Evolutionary conservation across 2,329 filamentous ascomycete genomes (phyloP), one percentile per base, ranked within the genome.

Genomic region (Xylariomycetidae sp.): DNA sequence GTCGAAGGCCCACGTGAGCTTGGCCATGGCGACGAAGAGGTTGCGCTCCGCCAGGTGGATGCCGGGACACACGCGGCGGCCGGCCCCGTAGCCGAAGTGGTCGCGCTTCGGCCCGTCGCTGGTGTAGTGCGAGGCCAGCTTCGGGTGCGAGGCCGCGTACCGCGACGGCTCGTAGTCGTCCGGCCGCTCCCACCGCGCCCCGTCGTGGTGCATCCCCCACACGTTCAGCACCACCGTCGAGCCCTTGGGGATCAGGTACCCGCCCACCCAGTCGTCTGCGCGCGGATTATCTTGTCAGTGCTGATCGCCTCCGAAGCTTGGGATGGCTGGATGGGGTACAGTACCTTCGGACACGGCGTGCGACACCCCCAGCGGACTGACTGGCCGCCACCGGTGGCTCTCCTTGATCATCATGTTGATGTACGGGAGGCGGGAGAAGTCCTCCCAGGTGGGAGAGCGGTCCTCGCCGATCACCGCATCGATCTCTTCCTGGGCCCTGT

Each of bases 21-120:
- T 59, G 0, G 63, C 49, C 10, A 62, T 49, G 22, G 45, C 50
- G 1, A 61, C 26, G 37, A 58, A 63, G 13, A 70, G 48, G 16
- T 56, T 65, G 5, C 65, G 58, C 47, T 72, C 68, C 3, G 67
- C 65, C 5, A 74, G 55, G 36, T 72, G 64, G 10, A 68, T 65
- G 0, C 68, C 68, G 0, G 60, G 61, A 39, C 68, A 71, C 16
- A 71, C 61, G 6, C 68, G 60, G 1, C 68, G 56, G 1, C 68
- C 68, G 10, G 56, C 58, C 4, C 67, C 67, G 44, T 68, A 72
- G 3, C 56, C 56, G 39, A 65, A 72, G 42, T 71, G 67, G 37
- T 65, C 60, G 6, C 60, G 56, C 5, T 41, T 35, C 8, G 35
- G 30, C 12, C 43, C 43, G 25, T 43, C 43, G 3, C 44, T 43